These are phyloP conservation scores for Coemansia sp. DNA, from an alignment of 192 early-diverging fungal genomes.

Conservation along the genomic window DNA sequence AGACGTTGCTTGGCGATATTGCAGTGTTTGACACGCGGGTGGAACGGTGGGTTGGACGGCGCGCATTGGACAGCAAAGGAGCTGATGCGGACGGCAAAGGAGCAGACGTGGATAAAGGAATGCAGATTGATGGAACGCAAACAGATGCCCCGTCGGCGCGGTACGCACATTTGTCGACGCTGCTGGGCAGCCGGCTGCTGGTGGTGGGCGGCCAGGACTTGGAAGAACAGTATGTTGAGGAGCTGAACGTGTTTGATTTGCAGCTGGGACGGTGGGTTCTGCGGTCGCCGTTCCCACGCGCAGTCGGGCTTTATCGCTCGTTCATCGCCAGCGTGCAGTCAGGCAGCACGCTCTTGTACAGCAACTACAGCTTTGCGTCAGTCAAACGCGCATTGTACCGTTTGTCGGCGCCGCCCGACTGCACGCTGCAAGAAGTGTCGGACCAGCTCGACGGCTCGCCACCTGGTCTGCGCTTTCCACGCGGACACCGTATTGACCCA, in stretches of 20 bases:
- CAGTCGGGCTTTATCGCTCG: slow-evolving; percentile 78
- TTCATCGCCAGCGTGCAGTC: slow-evolving; percentile 64
- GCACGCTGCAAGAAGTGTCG: slow-evolving; percentile 69
- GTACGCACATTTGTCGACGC: slow-evolving; percentile 75
- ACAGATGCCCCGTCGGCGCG: slow-evolving; percentile 57
- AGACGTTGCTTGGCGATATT: slow-evolving; percentile 68
- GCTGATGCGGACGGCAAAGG: background rate
- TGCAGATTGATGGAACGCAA: too few relatives aligned
- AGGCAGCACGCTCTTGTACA: slow-evolving; percentile 67
- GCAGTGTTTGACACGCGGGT: slow-evolving; percentile 60
- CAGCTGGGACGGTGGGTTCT: slow-evolving; percentile 66
- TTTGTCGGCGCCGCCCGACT: slow-evolving; percentile 60
- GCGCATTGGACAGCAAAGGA: slow-evolving; percentile 16
- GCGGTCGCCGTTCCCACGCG: slow-evolving; percentile 67
- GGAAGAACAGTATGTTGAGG: slow-evolving; percentile 72
- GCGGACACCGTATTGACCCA: slow-evolving; percentile 68
- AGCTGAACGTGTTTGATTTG: slow-evolving; percentile 76
- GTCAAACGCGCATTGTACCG: slow-evolving; percentile 74
- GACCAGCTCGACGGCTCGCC: slow-evolving; percentile 67
- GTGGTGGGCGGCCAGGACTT: slow-evolving; percentile 78
- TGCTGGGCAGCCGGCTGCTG: slow-evolving; percentile 63
- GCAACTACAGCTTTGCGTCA: slow-evolving; percentile 74
- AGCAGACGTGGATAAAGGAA: background rate
- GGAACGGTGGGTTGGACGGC: slow-evolving; percentile 55
- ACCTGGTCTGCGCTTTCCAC: slow-evolving; percentile 76